Evolutionary conservation across 495 filamentous ascomycete species (phyloP).

Genomic region (Hypoxylon lenormandii): DNA sequence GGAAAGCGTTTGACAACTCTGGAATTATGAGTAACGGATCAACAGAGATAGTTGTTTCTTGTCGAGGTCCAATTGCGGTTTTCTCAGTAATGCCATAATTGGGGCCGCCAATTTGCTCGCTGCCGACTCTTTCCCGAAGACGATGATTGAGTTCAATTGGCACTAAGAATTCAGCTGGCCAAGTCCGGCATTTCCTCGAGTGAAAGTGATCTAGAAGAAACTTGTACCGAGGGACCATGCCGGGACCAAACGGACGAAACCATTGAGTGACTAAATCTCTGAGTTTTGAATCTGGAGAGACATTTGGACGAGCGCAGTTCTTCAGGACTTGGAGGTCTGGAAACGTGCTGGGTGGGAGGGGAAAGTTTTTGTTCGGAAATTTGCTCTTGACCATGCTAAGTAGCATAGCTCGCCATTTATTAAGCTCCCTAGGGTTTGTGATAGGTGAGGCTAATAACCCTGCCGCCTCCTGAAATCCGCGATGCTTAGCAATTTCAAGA

Average conservation of each 20-base stretch:
- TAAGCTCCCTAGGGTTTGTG: conserved; percentile 18
- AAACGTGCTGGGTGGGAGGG: conserved; percentile 22
- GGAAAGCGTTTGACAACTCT: conserved; percentile 21
- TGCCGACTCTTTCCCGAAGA: conserved; percentile 15
- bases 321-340: conserved; percentile 15
- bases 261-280: conserved; percentile 18
- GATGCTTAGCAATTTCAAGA: conserved; percentile 29
- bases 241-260: conserved; percentile 37
- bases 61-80: conserved; percentile 9
- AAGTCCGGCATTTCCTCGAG: conserved; percentile 21
- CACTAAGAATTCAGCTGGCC: conserved; percentile 30
- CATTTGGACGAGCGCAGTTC: conserved; percentile 15
- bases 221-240: conserved; percentile 20
- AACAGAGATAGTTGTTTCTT: conserved; percentile 10
- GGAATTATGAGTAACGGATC: conserved; percentile 37
- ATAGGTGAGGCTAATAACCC: conserved; percentile 15
- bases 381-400: conserved; percentile 20
- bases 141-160: conserved; percentile 41
- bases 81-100: conserved; percentile 8
- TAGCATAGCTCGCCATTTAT: conserved; percentile 39
- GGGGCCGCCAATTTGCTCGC: background rate
- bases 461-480: conserved; percentile 28
- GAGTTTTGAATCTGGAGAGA: conserved; percentile 29
- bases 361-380: conserved; percentile 19
- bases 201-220: conserved; percentile 40